These are phyloP conservation scores for Gentiana dahurica DNA, from an alignment of 257 asterid genomes.

Conservation along the genomic window DNA sequence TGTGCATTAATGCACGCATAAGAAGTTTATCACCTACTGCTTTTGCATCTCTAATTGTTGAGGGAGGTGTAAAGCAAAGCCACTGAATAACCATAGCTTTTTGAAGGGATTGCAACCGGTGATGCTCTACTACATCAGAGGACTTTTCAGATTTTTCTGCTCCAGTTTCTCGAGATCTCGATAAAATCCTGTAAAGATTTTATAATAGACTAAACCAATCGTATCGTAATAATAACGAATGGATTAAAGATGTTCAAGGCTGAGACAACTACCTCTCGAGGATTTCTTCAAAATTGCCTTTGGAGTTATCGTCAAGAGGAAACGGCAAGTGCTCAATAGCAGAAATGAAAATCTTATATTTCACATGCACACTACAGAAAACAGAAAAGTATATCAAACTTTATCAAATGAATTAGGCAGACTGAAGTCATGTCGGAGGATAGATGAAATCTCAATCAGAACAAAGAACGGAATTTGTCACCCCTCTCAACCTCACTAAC, in stretches of 20 bases:
- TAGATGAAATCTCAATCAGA: too few species aligned
- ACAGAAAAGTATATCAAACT: conserved; percentile 13
- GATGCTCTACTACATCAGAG: conserved; percentile 77
- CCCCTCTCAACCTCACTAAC: too few species aligned
- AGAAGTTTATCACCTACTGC: conserved; percentile 64
- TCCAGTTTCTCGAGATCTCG: conserved; percentile 70
- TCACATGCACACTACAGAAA: conserved; percentile 64
- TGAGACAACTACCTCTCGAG: conserved; percentile 58
- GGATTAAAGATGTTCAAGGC: conserved; percentile 9
- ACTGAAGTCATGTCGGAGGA: not conserved
- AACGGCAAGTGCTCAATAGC: conserved; percentile 83
- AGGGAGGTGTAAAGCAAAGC: conserved; percentile 99
- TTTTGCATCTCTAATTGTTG: conserved; percentile 64
- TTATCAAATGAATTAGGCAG: not conserved
- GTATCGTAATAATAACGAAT: not conserved
- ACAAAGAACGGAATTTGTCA: too few species aligned
- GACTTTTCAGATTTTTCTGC: conserved; percentile 41
- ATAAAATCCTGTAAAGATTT: conserved; percentile 51
- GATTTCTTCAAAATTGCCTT: conserved; percentile 90
- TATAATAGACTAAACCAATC: conserved; percentile 11
- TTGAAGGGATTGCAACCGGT: conserved; percentile 78
- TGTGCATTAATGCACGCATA: conserved; percentile 74
- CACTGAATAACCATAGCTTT: conserved; percentile 96
- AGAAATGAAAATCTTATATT: conserved; percentile 79
- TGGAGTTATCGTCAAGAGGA: conserved; percentile 58